These are phyloP conservation scores for Arthromyces matolae DNA, from an alignment of 768 basidiomycete genomes.

Conservation along the genomic window DNA sequence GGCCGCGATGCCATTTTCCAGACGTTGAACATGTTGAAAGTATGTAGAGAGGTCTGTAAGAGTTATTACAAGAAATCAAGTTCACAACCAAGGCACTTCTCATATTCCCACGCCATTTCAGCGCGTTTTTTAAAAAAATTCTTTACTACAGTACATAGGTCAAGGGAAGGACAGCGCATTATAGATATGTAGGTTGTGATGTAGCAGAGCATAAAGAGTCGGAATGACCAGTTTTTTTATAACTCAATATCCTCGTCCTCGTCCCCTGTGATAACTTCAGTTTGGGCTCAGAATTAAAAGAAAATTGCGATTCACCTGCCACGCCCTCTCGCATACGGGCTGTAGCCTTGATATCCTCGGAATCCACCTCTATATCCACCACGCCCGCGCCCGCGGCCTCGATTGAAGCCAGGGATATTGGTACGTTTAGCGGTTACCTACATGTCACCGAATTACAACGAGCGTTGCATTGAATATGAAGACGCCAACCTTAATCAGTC, in stretches of 20 bases:
- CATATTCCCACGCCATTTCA: too few species aligned
- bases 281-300: neutral
- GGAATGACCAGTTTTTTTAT: constrained; percentile 10
- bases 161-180: constrained; percentile 5
- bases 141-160: constrained; percentile 11
- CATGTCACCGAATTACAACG: neutral
- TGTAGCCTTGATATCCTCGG: constrained; percentile 48
- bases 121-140: too few species aligned
- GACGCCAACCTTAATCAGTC: constrained; percentile 75
- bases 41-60: neutral
- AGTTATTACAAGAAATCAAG: too few species aligned
- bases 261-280: constrained; percentile 19
- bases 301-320: constrained; percentile 55
- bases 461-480: neutral
- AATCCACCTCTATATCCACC: constrained; percentile 53
- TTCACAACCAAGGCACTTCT: too few species aligned
- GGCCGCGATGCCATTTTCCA: constrained; percentile 36
- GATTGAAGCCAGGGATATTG: constrained; percentile 89
- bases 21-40: constrained; percentile 32
- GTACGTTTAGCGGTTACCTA: constrained; percentile 96
- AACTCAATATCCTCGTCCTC: constrained; percentile 69
- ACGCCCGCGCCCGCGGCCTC: constrained; percentile 76
- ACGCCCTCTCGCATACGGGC: constrained; percentile 61
- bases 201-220: constrained; percentile 5
- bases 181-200: constrained; percentile 15